Evolutionary conservation across 75 land plant genomes (phyloP), one percentile per base, ranked within the genome.

Genomic region (Ceratopteris richardii): DNA sequence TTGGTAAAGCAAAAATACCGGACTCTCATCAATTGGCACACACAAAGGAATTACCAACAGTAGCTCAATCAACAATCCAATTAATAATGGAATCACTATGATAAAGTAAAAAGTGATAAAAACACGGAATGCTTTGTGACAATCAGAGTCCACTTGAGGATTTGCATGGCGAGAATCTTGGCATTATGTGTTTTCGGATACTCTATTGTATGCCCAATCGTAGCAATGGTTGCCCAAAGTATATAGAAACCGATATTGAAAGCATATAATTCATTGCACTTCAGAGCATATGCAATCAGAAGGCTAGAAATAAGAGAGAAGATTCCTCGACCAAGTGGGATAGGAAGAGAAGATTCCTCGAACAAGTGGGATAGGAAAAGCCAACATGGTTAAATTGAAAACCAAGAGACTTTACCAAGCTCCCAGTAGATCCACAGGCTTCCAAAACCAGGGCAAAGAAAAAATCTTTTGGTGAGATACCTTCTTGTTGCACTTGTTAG

Each of bases 11-110:
- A 92, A 80, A 59, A 92, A 92, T 51, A 92, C 90, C 25, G 97
- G 97, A 62, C 97, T 92, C 60, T 92, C 90, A 78, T 92, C 95
- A 39, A 88, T 77, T 40, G 97, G 95, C 2, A 92, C 97, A 21
- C 96, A 76, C 80, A 92, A 71, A 14, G 97, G 97, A 3, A 92
- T 96, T 57, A 92, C 87, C 37, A 88, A 80, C 67, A 92, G 56
- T 31, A 92, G 77, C 76, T 92, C 94, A 67, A 92, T 88, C 9
- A 88, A 69, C 16, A 88, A 74, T 1, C 94, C 94, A 57, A 88
- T 80, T 44, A 87, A 62, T 21, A 84, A 82, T 0, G 89, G 97
- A 20, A 88, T 92, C 37, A 88, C 71, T 57, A 92, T 69, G 18
- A 65, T 9, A 21, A 29, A 16, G 36, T 36, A 58, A 23, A 88